Base-by-base conservation (phyloP, 352 stramenopile genomes). In the Phytophthora megakarya region DNA sequence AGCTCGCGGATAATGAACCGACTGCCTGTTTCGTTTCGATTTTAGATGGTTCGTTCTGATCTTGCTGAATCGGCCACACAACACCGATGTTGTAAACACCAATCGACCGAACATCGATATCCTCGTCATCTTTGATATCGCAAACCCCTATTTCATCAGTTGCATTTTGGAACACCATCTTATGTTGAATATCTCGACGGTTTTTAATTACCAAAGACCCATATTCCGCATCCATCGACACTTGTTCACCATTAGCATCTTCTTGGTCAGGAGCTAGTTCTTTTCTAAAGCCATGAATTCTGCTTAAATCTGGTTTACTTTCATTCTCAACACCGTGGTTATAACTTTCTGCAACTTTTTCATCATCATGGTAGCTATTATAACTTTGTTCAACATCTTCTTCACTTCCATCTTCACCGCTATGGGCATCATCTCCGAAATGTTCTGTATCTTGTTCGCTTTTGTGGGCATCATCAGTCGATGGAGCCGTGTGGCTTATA, bases 71-170 rank as follows among this genome's bases (percentile, higher is more conserved):
- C 21, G 72, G 72, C 78, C 78, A 88, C 9, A 73, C 53, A 0
- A 77, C 70, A 1, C 66, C 65, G 38, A 91, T 87, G 11, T 59
- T 78, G 37, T 88, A 68, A 9, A 86, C 74, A 12, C 81, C 81
- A 40, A 91, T 85, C 0, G 70, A 76, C 12, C 67, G 65, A n/a
- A 80, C 65, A 59, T 90, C 80, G 28, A 81, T 33, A 22, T 75
- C 61, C 11, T 46, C 23, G 1, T 38, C 39, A 15, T 69, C 65
- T 7, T 42, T 37, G 5, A 61, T 57, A 37, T 62, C 56, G 8
- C 64, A 44, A 6, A 60, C 21, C 10, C 8, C 26, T 12, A 30
- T 10, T 30, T 32, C 33, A 19, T 49, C 48, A 6, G 57, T 39
- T 18, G 18, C 26, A 10, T 42, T 16, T 6, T 35, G 15, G 1